Base-by-base conservation (phyloP, 2,329 filamentous ascomycete species). In the Conoideocrella luteorostrata region DNA sequence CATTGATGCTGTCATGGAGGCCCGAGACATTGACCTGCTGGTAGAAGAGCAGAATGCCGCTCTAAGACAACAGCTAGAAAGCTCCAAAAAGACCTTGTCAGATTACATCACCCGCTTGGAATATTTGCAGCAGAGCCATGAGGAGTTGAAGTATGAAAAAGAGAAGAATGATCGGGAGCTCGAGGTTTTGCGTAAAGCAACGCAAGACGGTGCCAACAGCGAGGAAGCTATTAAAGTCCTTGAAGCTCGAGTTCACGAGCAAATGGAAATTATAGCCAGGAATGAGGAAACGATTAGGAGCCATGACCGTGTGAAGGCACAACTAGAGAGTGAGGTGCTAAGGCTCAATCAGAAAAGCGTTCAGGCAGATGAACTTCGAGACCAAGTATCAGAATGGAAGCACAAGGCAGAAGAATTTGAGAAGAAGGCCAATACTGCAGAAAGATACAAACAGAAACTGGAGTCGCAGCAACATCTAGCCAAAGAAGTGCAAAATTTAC, bases 211-310 rank as follows among this genome's bases (percentile, higher is more conserved):
- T 57, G 64, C 69, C 61, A 69, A 67, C 60, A 76, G 66, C 57
- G 72, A 66, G 18, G 69, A 73, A 43, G 65, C 72, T 39, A 72
- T 79, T 49, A 68, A 69, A 62, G 63, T 71, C 47, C 65, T 84
- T 52, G 70, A 82, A 52, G 65, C 67, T 34, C 74, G 75, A 51
- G 67, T 83, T 20, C 75, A 76, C 32, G 79, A 88, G 53, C 80
- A 85, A 54, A 82, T 87, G 59, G 74, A 83, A 46, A 69, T 88
- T 39, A 89, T 90, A 56, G 79, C 80, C 30, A 57, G 58, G 26
- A 75, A 71, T 20, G 77, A 88, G 52, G 86, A 90, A 59, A 52
- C 48, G n/a, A 66, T 67, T 39, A 60, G 64, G 10, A 58, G 53
- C 20, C 56, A 63, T 44, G 56, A 63, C 35, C 58, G 57, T 44